Evolutionary conservation across 2,329 filamentous ascomycete species (phyloP).

Genomic region (Fusarium sp.): DNA sequence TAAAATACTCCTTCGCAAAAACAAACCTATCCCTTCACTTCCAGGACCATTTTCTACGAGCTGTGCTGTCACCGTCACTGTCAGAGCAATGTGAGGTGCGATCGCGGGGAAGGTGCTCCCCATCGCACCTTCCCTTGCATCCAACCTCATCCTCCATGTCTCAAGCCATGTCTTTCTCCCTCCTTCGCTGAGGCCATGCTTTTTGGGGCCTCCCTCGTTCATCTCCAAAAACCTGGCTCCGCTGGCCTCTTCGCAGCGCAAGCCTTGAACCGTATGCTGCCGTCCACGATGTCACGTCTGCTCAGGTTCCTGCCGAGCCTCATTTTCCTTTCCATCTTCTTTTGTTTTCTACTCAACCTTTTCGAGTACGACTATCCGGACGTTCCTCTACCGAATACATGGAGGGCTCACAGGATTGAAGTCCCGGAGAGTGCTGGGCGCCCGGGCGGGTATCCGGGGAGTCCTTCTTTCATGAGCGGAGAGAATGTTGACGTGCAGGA

Average conservation of each 20-base stretch:
- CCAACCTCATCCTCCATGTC: neutral
- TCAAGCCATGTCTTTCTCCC: neutral
- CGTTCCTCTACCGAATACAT: neutral
- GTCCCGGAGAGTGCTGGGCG: neutral
- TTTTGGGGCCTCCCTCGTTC: neutral
- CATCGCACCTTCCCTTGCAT: neutral
- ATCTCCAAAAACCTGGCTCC: neutral
- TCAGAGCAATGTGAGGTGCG: neutral
- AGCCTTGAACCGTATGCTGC: neutral
- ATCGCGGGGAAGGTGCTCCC: neutral
- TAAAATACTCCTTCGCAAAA: too few relatives aligned
- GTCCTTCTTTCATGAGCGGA: neutral
- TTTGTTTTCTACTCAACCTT: neutral
- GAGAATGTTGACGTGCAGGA: neutral
- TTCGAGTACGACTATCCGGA: neutral
- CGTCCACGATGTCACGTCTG: neutral
- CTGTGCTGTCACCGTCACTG: neutral
- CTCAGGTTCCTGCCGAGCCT: slow-evolving; percentile 3
- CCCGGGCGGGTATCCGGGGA: neutral
- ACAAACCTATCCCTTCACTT: too few relatives aligned
- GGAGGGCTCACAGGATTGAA: neutral
- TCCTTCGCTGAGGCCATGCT: neutral
- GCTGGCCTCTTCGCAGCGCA: neutral
- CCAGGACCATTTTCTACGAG: neutral
- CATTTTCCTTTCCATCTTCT: neutral